phyloP scores from a whole-genome alignment of 108 stramenopile species.

The Skeletonema menzelii region DNA sequence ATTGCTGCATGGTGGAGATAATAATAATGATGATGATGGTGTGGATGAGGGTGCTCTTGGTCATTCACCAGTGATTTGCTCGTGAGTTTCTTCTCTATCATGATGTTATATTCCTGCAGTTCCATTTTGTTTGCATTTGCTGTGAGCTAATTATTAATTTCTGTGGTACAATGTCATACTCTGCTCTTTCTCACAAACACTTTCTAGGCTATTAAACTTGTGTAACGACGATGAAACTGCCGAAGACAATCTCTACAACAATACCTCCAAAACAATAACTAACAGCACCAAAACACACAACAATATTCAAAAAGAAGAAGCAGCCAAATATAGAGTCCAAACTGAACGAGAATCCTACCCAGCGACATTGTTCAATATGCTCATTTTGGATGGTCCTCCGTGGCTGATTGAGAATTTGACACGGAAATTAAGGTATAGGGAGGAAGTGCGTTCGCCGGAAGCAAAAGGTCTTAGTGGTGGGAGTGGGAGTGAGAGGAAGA shows the following conservation, averaged over 20 bases:
- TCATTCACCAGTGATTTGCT: conserved; percentile 77
- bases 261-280: conserved; percentile 2
- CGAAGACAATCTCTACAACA: conserved; percentile 40
- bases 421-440: conserved; percentile 14
- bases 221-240: conserved; percentile 82
- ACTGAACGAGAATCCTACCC: conserved; percentile 88
- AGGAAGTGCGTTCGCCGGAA: conserved; percentile 17
- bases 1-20: not conserved
- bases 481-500: not conserved
- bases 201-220: conserved; percentile 39
- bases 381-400: conserved; percentile 52
- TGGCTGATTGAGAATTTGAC: conserved; percentile 39
- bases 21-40: conserved; percentile 29
- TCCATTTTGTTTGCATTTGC: too few relatives aligned
- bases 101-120: too few relatives aligned
- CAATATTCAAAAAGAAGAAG: conserved; percentile 28
- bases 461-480: not conserved
- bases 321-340: conserved; percentile 68
- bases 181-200: too few relatives aligned
- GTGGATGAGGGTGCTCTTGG: conserved; percentile 48
- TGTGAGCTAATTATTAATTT: too few relatives aligned
- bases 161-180: too few relatives aligned
- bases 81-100: not conserved
- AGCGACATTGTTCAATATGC: conserved; percentile 78
- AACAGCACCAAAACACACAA: not conserved